Percentiles rank a stretch among this genome's conserved stretches.
Evolutionary conservation across 129 eudicot genomes (phyloP).

Genomic region (Sambucus nigra): DNA sequence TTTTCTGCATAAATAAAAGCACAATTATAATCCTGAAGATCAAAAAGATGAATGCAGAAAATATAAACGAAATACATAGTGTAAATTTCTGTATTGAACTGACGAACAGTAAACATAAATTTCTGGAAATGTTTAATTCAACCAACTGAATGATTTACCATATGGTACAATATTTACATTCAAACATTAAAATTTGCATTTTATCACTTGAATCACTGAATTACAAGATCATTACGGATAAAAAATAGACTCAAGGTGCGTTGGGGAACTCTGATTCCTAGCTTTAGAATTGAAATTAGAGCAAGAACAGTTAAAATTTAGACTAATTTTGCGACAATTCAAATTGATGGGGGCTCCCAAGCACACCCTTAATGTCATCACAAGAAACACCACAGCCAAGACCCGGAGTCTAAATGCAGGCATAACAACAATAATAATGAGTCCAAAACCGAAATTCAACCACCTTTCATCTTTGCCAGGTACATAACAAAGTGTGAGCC

Average conservation of each 20-base stretch:
- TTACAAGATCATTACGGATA: too few relatives aligned
- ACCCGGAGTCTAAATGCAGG: background rate
- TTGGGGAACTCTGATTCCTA: too few relatives aligned
- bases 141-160: background rate
- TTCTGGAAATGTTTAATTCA: background rate
- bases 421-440: background rate
- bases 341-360: background rate
- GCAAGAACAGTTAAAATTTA: too few relatives aligned
- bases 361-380: too few relatives aligned
- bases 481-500: slow-evolving; percentile 96
- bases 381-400: background rate
- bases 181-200: background rate
- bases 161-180: too few relatives aligned
- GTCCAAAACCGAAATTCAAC: background rate
- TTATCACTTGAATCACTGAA: background rate
- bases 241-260: too few relatives aligned
- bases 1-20: slow-evolving; percentile 44
- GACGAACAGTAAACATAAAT: too few relatives aligned
- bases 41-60: background rate
- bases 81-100: background rate
- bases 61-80: background rate
- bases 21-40: background rate
- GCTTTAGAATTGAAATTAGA: too few relatives aligned
- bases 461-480: slow-evolving; percentile 93
- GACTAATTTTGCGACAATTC: too few relatives aligned